phyloP scores from a whole-genome alignment of 2,329 filamentous ascomycete species.

The Bimuria novae-zelandiae region DNA sequence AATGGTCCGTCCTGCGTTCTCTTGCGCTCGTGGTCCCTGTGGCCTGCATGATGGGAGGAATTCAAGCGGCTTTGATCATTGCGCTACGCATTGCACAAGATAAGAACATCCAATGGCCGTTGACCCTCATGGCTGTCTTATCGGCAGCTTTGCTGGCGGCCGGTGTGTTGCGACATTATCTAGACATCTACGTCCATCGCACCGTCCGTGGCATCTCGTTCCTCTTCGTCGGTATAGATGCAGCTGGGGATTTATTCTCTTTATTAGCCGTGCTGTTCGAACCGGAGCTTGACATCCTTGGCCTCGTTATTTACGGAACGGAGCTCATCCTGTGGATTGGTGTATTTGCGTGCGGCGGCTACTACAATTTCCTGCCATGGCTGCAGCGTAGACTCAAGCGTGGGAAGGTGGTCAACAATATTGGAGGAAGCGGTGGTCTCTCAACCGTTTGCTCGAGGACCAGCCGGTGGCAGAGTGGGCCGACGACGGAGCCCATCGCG shows the following conservation, averaged over 20 bases:
- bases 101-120: constrained; percentile 61
- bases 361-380: constrained; percentile 68
- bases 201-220: constrained; percentile 74
- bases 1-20: constrained; percentile 59
- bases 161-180: constrained; percentile 70
- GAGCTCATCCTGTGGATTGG: constrained; percentile 71
- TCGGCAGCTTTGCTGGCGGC: constrained; percentile 66
- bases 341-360: constrained; percentile 67
- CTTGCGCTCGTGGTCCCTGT: constrained; percentile 57
- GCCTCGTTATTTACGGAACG: constrained; percentile 68
- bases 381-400: constrained; percentile 45
- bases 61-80: constrained; percentile 64
- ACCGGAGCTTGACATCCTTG: constrained; percentile 61
- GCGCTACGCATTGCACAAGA: constrained; percentile 54
- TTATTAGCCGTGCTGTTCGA: constrained; percentile 68
- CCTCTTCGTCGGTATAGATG: constrained; percentile 72
- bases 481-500: constrained; percentile 33
- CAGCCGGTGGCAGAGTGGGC: constrained; percentile 6
- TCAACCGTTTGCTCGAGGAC: not conserved
- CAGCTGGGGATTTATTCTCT: constrained; percentile 69
- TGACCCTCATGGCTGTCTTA: constrained; percentile 68
- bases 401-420: constrained; percentile 10
- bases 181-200: constrained; percentile 68
- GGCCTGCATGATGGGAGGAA: constrained; percentile 61
- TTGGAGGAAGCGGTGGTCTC: not conserved